A percentile compares a stretch with the other conserved stretches of the same genome.
These are phyloP conservation scores for Pichia sp. DNA, from an alignment of 1,139 yeast species.

Conservation along the genomic window DNA sequence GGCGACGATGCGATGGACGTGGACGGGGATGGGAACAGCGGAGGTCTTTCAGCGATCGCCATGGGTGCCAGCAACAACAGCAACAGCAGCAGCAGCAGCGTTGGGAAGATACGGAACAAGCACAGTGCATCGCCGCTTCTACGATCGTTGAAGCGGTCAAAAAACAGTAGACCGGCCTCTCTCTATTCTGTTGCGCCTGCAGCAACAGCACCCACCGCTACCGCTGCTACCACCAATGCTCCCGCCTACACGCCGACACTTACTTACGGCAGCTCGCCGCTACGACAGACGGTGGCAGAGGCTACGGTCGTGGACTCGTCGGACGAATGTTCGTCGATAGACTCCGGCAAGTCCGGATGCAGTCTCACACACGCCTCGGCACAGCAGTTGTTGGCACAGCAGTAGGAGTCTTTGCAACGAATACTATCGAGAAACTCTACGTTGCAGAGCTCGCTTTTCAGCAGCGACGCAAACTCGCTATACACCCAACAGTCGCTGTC, in stretches of 20 bases:
- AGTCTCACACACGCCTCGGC: slow-evolving; percentile 18
- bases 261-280: slow-evolving; percentile 21
- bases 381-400: slow-evolving; percentile 16
- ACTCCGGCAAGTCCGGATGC: slow-evolving; percentile 22
- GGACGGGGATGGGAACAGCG: slow-evolving; percentile 1
- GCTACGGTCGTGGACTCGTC: slow-evolving; percentile 15
- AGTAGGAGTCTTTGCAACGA: slow-evolving; percentile 15
- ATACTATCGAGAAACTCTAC: slow-evolving; percentile 13
- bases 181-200: neutral
- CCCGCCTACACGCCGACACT: slow-evolving; percentile 1
- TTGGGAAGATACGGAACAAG: neutral
- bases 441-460: slow-evolving; percentile 19
- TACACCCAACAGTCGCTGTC: slow-evolving; percentile 17
- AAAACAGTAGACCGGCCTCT: neutral
- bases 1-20: slow-evolving; percentile 5
- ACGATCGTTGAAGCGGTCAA: slow-evolving; percentile 22
- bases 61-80: neutral
- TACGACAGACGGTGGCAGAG: slow-evolving; percentile 16
- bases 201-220: neutral
- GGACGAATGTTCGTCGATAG: slow-evolving; percentile 25
- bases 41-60: neutral
- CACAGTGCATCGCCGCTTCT: slow-evolving; percentile 18
- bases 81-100: neutral
- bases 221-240: neutral
- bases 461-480: slow-evolving; percentile 18